Evolutionary conservation across 2,329 filamentous ascomycete genomes (phyloP).

Genomic region (Fusarium cyanostomum): DNA sequence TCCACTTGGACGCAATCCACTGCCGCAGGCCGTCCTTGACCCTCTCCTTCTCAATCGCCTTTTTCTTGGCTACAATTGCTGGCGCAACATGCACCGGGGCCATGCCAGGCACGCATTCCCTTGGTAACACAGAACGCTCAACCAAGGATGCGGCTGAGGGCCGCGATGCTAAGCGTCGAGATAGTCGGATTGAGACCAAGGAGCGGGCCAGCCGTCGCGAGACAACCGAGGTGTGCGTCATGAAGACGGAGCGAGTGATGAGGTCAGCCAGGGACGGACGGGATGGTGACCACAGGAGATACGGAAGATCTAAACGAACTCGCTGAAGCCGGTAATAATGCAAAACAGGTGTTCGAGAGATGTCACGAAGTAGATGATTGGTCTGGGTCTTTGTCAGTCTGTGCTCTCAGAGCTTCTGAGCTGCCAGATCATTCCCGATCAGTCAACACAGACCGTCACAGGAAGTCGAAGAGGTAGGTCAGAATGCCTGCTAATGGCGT

Average conservation of each 20-base stretch:
- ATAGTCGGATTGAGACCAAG: conserved; percentile 72
- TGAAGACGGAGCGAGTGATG: conserved; percentile 70
- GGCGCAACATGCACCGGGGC: conserved; percentile 61
- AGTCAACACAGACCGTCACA: neutral
- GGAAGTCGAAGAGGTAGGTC: neutral
- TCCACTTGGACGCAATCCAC: conserved; percentile 71
- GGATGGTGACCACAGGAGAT: conserved; percentile 64
- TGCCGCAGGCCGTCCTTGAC: conserved; percentile 72
- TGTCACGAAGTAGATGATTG: conserved; percentile 67
- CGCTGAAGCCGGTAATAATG: conserved; percentile 69
- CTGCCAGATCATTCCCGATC: neutral
- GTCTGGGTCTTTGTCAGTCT: conserved; percentile 55
- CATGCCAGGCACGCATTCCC: conserved; percentile 66
- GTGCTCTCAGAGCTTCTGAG: conserved; percentile 2
- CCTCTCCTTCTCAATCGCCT: conserved; percentile 71
- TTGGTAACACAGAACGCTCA: conserved; percentile 70
- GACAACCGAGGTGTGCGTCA: conserved; percentile 71
- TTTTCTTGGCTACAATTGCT: conserved; percentile 68
- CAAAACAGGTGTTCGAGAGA: conserved; percentile 72
- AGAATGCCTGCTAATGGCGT: conserved; percentile 2
- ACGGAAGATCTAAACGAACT: conserved; percentile 63
- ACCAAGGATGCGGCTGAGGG: conserved; percentile 70
- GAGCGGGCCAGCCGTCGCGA: conserved; percentile 71
- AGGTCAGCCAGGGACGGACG: conserved; percentile 70
- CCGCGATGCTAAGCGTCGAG: conserved; percentile 67